phyloP scores from a whole-genome alignment of 2,329 filamentous ascomycete genomes.

The Lasiodiplodia theobromae region DNA sequence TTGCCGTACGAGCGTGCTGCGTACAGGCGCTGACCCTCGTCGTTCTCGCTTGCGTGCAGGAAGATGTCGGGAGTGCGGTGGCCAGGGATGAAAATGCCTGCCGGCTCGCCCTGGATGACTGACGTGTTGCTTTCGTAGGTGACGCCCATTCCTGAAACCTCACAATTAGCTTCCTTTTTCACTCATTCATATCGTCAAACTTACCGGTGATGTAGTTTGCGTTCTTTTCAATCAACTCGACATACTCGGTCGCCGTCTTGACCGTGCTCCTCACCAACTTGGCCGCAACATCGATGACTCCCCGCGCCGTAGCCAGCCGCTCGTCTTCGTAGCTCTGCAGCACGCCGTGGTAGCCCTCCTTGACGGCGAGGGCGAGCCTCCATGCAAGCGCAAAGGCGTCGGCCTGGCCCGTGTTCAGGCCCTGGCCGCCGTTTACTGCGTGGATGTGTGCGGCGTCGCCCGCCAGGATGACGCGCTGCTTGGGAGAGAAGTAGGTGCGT shows the following conservation, averaged over 20 bases:
- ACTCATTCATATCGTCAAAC: neutral
- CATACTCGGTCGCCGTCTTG: conserved; percentile 54
- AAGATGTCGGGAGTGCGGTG: conserved; percentile 26
- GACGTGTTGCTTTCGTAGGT: conserved; percentile 43
- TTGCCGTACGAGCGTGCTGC: conserved; percentile 22
- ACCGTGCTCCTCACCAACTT: conserved; percentile 56
- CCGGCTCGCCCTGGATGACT: conserved; percentile 16
- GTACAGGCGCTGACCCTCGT: conserved; percentile 19
- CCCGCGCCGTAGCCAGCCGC: conserved; percentile 52
- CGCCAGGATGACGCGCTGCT: conserved; percentile 34
- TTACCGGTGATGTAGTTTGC: conserved; percentile 58
- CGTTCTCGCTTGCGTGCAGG: conserved; percentile 12
- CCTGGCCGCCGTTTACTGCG: conserved; percentile 37
- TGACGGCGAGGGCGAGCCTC: conserved; percentile 31
- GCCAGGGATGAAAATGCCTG: conserved; percentile 27
- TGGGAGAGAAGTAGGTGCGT: conserved; percentile 32
- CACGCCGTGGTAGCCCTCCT: conserved; percentile 18
- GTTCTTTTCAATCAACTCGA: conserved; percentile 57
- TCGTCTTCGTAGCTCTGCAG: conserved; percentile 56
- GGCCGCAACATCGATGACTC: conserved; percentile 58
- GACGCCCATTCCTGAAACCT: conserved; percentile 46
- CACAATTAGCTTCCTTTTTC: neutral
- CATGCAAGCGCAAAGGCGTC: conserved; percentile 36
- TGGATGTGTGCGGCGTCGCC: conserved; percentile 37
- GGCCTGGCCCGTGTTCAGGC: conserved; percentile 36